phyloP scores from a whole-genome alignment of 1,284 basidiomycete species.

The Cutaneotrichosporon dermatis region DNA sequence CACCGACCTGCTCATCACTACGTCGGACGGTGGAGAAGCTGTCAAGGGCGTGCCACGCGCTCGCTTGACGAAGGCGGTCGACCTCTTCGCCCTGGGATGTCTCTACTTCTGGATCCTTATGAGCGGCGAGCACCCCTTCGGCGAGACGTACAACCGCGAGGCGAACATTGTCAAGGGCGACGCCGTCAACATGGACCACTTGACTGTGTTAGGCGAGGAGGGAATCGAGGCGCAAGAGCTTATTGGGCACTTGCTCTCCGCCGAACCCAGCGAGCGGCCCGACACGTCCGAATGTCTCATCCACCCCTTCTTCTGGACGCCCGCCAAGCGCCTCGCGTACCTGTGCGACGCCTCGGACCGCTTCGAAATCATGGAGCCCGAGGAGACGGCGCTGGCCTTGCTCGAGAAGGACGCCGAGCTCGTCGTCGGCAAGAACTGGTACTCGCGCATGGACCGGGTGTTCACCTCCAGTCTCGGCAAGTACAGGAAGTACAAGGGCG shows the following conservation, averaged over 20 bases:
- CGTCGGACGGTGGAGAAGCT: constrained; percentile 14
- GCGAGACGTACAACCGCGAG: constrained; percentile 84
- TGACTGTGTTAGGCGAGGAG: constrained; percentile 83
- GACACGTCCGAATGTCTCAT: constrained; percentile 78
- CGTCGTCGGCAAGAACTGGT: constrained; percentile 85
- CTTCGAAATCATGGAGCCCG: constrained; percentile 96
- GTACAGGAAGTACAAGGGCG: constrained; percentile 91
- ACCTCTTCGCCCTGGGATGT: constrained; percentile 90
- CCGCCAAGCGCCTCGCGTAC: constrained; percentile 79
- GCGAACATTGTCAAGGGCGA: constrained; percentile 81
- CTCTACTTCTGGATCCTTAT: constrained; percentile 88
- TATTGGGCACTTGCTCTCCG: constrained; percentile 68
- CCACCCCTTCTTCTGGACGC: constrained; percentile 96
- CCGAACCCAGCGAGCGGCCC: constrained; percentile 72
- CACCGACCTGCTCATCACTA: constrained; percentile 8
- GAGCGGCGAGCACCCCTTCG: constrained; percentile 82
- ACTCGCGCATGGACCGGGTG: constrained; percentile 72
- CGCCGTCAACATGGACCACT: constrained; percentile 60
- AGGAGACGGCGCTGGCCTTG: constrained; percentile 66
- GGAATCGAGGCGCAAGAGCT: constrained; percentile 77
- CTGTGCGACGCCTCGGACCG: constrained; percentile 94
- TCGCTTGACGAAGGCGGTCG: constrained; percentile 82
- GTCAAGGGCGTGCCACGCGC: constrained; percentile 15
- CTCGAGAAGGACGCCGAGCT: constrained; percentile 66
- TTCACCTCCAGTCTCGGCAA: constrained; percentile 94